A percentile compares a stretch with the other conserved stretches of the same genome.
These are phyloP conservation scores for Hawksworthiomyces lignivorus DNA, from an alignment of 2,329 filamentous ascomycete species.

Conservation along the genomic window DNA sequence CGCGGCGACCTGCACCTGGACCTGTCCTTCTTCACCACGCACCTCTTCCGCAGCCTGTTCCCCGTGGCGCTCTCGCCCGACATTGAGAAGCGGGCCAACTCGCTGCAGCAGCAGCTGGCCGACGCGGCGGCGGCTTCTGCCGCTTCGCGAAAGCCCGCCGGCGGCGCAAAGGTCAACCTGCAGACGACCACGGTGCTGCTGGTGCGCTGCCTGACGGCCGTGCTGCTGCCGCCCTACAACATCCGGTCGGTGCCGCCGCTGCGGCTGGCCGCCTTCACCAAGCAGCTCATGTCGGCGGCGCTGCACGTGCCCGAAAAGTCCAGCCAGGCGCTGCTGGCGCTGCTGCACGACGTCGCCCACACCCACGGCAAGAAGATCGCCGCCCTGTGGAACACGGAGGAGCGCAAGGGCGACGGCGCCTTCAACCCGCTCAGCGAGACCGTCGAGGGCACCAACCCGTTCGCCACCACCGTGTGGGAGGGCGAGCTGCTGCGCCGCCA, in stretches of 20 bases:
- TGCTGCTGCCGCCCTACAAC: constrained; percentile 69
- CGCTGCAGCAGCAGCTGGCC: constrained; percentile 63
- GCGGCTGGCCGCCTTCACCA: constrained; percentile 84
- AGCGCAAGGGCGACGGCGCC: constrained; percentile 81
- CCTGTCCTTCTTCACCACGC: constrained; percentile 87
- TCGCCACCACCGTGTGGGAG: constrained; percentile 87
- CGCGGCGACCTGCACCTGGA: constrained; percentile 78
- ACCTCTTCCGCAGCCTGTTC: constrained; percentile 82
- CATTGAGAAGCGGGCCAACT: constrained; percentile 72
- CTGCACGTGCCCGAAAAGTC: constrained; percentile 91
- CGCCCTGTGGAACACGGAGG: constrained; percentile 90
- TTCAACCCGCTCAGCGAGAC: constrained; percentile 68
- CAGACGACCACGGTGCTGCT: constrained; percentile 91
- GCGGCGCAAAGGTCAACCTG: constrained; percentile 69
- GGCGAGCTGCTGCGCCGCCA: constrained; percentile 79
- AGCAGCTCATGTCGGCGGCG: constrained; percentile 75
- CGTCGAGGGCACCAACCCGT: constrained; percentile 83
- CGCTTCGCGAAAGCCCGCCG: constrained; percentile 21
- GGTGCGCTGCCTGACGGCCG: constrained; percentile 73
- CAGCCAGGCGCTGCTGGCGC: constrained; percentile 66
- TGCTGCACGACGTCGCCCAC: constrained; percentile 71
- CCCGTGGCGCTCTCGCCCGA: constrained; percentile 73
- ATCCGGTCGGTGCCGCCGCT: constrained; percentile 70
- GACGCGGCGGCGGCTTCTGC: constrained; percentile 25
- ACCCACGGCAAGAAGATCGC: constrained; percentile 75